phyloP scores from a whole-genome alignment of 78 protist species.

The Tieghemostelium lacteum region DNA sequence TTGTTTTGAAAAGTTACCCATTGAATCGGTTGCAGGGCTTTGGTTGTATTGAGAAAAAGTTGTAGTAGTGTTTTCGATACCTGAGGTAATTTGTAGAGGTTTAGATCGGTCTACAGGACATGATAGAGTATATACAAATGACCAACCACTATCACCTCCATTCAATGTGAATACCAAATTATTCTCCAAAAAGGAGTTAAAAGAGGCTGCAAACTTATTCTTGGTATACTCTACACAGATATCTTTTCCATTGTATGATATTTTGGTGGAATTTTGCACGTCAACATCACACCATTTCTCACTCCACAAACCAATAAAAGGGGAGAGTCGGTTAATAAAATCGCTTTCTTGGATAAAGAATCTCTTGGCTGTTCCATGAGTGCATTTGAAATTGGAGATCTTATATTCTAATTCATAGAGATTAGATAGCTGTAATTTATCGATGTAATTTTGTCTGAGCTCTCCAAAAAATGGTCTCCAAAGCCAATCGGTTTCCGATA shows the following conservation, averaged over 20 bases:
- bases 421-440: neutral
- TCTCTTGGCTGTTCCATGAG: neutral
- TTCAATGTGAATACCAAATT: conserved; percentile 18
- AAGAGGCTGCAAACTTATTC: conserved; percentile 42
- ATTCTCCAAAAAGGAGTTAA: neutral
- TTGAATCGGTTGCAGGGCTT: no score
- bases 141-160: conserved; percentile 78
- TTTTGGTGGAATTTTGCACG: conserved; percentile 21
- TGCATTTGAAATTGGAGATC: neutral
- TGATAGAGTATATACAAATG: conserved; percentile 38
- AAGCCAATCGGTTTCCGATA: conserved; percentile 24
- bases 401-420: no score
- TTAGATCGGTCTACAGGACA: neutral
- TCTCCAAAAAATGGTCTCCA: conserved; percentile 46
- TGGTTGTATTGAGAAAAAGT: no score
- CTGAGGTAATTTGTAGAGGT: neutral
- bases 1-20: no score
- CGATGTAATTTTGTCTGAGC: neutral
- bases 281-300: conserved; percentile 74
- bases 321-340: neutral
- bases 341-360: neutral
- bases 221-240: conserved; percentile 36
- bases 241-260: conserved; percentile 8
- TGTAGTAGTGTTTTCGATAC: no score
- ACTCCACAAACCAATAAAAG: conserved; percentile 61